Evolutionary conservation across 306 rosid genomes (phyloP).

Genomic region (Inga oerstediana): DNA sequence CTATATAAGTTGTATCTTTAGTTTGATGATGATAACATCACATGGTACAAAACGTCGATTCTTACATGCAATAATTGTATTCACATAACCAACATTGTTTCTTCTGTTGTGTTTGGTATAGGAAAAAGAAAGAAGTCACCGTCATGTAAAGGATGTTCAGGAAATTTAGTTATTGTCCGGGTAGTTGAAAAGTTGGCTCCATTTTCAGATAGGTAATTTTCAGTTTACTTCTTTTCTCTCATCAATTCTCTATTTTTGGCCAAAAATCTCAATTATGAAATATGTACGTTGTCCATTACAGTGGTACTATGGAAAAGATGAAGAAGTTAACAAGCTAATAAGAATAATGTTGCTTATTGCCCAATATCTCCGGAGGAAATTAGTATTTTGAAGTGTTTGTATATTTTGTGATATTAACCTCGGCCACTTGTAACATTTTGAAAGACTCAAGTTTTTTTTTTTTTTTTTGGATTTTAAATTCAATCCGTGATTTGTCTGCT

Average conservation of each 20-base stretch:
- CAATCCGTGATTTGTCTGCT: no score
- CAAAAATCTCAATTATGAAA: background rate
- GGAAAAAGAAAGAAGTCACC: slow-evolving; percentile 35
- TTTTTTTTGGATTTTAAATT: no score
- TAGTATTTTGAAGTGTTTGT: no score
- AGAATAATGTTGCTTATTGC: background rate
- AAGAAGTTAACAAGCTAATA: slow-evolving; percentile 48
- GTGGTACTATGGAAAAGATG: slow-evolving; percentile 52
- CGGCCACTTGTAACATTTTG: no score
- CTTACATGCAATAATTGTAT: background rate
- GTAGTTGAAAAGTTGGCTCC: slow-evolving; percentile 55
- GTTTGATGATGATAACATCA: background rate
- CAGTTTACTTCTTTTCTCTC: slow-evolving; percentile 4
- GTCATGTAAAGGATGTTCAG: slow-evolving; percentile 26
- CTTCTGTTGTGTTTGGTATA: slow-evolving; percentile 20
- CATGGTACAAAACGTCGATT: background rate
- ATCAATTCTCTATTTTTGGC: background rate
- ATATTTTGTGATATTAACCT: no score
- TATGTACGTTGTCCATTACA: slow-evolving; percentile 31
- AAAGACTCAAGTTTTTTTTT: no score
- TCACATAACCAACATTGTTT: background rate
- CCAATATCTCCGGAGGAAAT: no score
- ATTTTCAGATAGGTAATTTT: slow-evolving; percentile 60
- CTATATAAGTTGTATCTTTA: background rate
- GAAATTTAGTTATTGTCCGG: slow-evolving; percentile 35